These are phyloP conservation scores for Mrakia hoshinonis DNA, from an alignment of 768 basidiomycete genomes.

Conservation along the genomic window DNA sequence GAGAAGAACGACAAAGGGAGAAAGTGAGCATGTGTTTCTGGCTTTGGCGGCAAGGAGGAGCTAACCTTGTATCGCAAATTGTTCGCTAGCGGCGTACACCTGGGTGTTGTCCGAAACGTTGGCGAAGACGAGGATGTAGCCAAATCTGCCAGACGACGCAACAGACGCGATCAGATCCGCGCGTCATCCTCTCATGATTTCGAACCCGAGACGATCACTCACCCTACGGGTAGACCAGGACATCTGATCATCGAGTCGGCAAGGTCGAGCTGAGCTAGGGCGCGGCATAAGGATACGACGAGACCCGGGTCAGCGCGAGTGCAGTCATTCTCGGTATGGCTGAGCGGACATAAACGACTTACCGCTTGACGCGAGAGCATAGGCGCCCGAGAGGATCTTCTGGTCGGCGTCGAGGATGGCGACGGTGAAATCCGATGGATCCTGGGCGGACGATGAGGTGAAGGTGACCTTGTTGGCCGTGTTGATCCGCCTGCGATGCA, in stretches of 20 bases:
- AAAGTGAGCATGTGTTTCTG: background rate
- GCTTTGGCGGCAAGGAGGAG: background rate
- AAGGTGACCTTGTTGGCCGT: background rate
- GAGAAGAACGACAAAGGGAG: background rate
- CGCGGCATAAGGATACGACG: background rate
- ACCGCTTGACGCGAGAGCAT: slow-evolving; percentile 1
- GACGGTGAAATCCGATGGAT: background rate
- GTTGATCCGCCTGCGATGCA: background rate
- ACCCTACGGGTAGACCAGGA: background rate
- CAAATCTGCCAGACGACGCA: background rate
- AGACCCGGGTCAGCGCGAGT: no score
- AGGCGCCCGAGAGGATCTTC: background rate
- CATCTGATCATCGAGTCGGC: background rate
- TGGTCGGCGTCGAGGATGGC: background rate
- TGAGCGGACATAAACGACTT: no score
- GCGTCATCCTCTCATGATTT: no score
- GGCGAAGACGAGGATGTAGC: background rate
- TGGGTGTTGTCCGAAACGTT: background rate
- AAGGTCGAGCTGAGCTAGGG: background rate
- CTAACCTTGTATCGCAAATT: background rate
- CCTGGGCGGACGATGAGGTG: background rate
- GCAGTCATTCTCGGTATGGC: no score
- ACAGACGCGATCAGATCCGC: background rate
- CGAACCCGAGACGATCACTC: background rate
- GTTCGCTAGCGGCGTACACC: background rate